Conservation (phyloP, 2,329 filamentous ascomycete species). For the Dactylonectria estremocensis region DNA sequence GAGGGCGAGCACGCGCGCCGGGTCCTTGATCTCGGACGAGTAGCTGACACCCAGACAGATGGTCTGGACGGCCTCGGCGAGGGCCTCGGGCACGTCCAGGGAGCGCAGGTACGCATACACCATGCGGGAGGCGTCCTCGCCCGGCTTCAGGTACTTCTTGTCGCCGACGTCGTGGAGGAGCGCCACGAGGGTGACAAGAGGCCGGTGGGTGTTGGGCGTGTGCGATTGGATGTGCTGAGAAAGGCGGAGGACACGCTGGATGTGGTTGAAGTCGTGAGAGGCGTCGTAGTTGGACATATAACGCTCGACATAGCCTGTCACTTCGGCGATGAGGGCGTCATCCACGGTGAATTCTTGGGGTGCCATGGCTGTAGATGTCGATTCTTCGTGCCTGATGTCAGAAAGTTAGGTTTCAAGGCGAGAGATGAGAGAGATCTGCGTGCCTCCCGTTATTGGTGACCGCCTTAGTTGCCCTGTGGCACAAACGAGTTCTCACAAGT, state of each 20-base stretch:
- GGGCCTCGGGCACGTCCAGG: conserved; percentile 67
- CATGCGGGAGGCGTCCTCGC: conserved; percentile 70
- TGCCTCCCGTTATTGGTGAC: neutral
- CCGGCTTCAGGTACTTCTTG: conserved; percentile 79
- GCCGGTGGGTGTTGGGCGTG: conserved; percentile 58
- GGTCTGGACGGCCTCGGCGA: conserved; percentile 78
- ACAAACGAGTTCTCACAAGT: neutral
- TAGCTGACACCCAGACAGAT: conserved; percentile 86
- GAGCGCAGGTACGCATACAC: conserved; percentile 69
- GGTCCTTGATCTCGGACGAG: conserved; percentile 79
- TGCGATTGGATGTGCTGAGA: conserved; percentile 74
- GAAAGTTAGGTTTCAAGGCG: neutral
- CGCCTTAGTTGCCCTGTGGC: neutral
- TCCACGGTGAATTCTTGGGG: conserved; percentile 46
- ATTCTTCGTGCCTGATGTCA: neutral
- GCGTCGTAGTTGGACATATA: conserved; percentile 87
- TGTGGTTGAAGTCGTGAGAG: conserved; percentile 91
- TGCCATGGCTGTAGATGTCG: conserved; percentile 40
- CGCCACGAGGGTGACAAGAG: conserved; percentile 77
- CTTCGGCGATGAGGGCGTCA: conserved; percentile 66
- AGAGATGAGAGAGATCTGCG: neutral
- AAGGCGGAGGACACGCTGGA: conserved; percentile 83
- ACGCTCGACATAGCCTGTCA: conserved; percentile 74
- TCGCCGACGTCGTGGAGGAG: conserved; percentile 93
- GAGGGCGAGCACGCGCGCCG: conserved; percentile 71